Percentiles rank a stretch among this genome's conserved stretches.
These are phyloP conservation scores for Paraglomus brasilianum DNA, from an alignment of 192 early-diverging fungal species.

Conservation along the genomic window DNA sequence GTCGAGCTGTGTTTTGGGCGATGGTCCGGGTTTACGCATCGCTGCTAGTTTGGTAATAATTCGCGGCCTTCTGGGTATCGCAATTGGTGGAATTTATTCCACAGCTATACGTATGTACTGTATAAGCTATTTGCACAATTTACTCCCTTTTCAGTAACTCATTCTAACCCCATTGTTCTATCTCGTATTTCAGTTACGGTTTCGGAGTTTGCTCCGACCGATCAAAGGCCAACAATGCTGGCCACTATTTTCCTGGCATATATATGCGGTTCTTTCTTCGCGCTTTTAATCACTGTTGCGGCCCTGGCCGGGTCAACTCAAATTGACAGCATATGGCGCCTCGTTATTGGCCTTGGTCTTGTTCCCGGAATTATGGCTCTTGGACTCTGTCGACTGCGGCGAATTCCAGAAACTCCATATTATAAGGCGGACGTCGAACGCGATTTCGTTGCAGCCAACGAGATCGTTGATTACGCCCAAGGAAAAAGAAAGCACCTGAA, in stretches of 20 bases:
- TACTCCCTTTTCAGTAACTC: too few species aligned
- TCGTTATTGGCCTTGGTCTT: constrained; percentile 75
- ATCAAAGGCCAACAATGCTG: constrained; percentile 81
- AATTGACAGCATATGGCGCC: constrained; percentile 88
- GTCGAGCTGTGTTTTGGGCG: too few species aligned
- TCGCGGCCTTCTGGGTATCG: constrained; percentile 88
- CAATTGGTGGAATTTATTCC: constrained; percentile 95
- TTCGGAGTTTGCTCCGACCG: constrained; percentile 82
- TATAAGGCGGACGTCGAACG: constrained; percentile 65
- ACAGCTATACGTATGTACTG: constrained; percentile 65
- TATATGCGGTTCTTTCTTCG: constrained; percentile 81
- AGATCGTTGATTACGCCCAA: constrained; percentile 46
- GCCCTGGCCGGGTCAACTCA: constrained; percentile 66
- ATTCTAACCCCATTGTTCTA: too few species aligned
- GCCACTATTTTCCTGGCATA: constrained; percentile 88
- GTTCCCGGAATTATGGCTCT: constrained; percentile 77
- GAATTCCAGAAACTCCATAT: constrained; percentile 81
- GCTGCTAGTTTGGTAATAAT: too few species aligned
- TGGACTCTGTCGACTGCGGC: constrained; percentile 66
- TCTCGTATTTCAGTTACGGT: constrained; percentile 68
- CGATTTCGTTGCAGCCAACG: constrained; percentile 46
- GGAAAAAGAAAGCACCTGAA: too few species aligned
- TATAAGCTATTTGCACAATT: not conserved
- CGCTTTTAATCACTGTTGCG: constrained; percentile 68
- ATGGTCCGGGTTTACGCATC: too few species aligned